These are phyloP conservation scores for Alisma plantagoaquatica DNA, from an alignment of 106 monocot species.

Conservation along the genomic window DNA sequence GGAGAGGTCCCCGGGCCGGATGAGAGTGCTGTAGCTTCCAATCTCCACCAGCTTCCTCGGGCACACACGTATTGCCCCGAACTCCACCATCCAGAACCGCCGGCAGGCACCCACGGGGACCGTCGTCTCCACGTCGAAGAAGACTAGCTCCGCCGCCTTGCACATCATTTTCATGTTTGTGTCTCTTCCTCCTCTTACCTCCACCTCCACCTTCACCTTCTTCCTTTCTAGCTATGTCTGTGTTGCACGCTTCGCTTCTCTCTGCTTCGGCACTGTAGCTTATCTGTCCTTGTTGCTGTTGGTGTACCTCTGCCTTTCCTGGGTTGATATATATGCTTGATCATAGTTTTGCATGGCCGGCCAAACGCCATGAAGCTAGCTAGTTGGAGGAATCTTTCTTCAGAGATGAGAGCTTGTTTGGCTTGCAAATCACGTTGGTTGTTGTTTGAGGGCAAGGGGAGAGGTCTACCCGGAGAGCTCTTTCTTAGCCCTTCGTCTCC, in stretches of 20 bases:
- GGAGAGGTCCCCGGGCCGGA: conserved; percentile 54
- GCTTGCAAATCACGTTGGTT: conserved; percentile 49
- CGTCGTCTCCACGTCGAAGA: conserved; percentile 87
- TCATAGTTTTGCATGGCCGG: not conserved
- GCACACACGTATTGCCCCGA: conserved; percentile 79
- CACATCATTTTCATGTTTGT: too few relatives aligned
- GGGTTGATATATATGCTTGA: not conserved
- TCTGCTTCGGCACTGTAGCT: too few relatives aligned
- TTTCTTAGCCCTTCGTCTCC: conserved; percentile 29
- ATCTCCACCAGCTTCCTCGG: conserved; percentile 75
- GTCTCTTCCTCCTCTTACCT: too few relatives aligned
- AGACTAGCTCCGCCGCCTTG: too few relatives aligned
- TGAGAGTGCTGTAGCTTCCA: conserved; percentile 76
- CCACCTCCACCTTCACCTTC: conserved; percentile 13
- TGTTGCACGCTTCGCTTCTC: not conserved
- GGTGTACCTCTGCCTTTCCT: too few relatives aligned
- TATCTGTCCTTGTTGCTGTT: too few relatives aligned
- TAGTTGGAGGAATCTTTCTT: conserved; percentile 4
- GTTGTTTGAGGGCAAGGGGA: conserved; percentile 12
- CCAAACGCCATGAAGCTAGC: not conserved
- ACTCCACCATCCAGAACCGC: conserved; percentile 65
- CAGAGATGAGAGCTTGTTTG: conserved; percentile 51
- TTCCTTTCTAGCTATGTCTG: not conserved
- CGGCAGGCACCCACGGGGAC: conserved; percentile 19
- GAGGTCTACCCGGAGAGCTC: too few relatives aligned